phyloP scores from a whole-genome alignment of 805 yeast species.

The Candida insectorum region DNA sequence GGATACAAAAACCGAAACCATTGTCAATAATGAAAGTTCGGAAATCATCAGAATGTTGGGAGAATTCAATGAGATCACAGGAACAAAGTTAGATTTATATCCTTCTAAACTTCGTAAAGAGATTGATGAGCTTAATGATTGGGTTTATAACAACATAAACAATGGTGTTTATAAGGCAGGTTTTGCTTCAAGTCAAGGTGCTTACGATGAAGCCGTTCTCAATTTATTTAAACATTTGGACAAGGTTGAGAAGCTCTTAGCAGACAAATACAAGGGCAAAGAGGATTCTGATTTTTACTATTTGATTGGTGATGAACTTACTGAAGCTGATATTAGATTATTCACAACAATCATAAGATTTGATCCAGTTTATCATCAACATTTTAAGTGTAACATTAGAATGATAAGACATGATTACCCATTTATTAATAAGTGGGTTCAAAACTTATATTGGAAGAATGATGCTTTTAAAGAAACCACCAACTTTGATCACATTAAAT shows the following conservation, averaged over 20 bases:
- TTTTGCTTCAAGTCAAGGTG: constrained; percentile 80
- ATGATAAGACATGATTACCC: constrained; percentile 83
- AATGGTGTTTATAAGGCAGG: constrained; percentile 94
- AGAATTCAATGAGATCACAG: constrained; percentile 59
- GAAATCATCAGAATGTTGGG: constrained; percentile 86
- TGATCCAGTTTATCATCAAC: constrained; percentile 92
- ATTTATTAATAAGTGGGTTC: constrained; percentile 71
- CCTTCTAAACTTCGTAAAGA: constrained; percentile 52
- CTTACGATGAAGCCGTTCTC: constrained; percentile 66
- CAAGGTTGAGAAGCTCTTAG: constrained; percentile 61
- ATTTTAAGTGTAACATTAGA: constrained; percentile 87
- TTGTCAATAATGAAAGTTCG: constrained; percentile 88
- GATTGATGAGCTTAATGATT: constrained; percentile 74
- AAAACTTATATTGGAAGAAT: constrained; percentile 75
- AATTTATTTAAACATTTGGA: constrained; percentile 66
- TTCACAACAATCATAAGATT: constrained; percentile 86
- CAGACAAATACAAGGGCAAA: constrained; percentile 35
- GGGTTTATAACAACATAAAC: constrained; percentile 84
- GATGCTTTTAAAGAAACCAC: constrained; percentile 77
- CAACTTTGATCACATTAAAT: constrained; percentile 84
- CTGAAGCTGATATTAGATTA: constrained; percentile 89
- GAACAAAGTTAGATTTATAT: constrained; percentile 52
- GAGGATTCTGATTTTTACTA: constrained; percentile 22
- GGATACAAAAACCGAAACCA: constrained; percentile 79
- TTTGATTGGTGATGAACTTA: constrained; percentile 61